Base-by-base conservation (phyloP, 495 filamentous ascomycete genomes). In the Aspergillus mulundensis region DNA sequence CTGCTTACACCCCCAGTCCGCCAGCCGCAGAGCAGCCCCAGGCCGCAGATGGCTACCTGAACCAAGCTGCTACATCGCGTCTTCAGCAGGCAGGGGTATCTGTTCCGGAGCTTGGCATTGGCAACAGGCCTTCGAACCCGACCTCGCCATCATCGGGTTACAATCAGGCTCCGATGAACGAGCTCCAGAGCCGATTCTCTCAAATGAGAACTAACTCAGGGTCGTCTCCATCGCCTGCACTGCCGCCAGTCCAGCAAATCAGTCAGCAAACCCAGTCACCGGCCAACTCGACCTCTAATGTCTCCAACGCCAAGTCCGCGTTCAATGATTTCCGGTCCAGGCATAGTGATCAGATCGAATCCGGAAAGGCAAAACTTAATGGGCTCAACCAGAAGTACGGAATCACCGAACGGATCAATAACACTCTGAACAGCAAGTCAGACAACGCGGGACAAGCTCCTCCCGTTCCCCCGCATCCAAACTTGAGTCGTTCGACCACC, bases 81-180 rank as follows among this genome's bases (percentile, higher is more conserved):
- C 77, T 97, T 7, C 81, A 86, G 16, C 80, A 83, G 51, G 86
- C 91, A 6, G 93, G 93, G 3, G 78, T 96, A 41, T 89, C 85
- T 0, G 90, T 97, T 2, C 90, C 93, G 1, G 88, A 81, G 0
- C 76, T 96, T 40, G 87, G 87, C 15, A 95, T 96, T 57, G 85
- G 84, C 7, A 20, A 6, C 18, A 32, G 24, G 38, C 28, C 57
- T n/a, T 41, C 42, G 0, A 53, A 23, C 4, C 48, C 53, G 23
- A 56, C 42, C 14, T 59, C 58, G 18, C 59, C 57, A 42, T 20
- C 60, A 8, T 47, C 60, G 20, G 50, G 57, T 18, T 50, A 65
- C 19, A 58, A 52, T 32, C 66, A 67, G 44, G 54, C 67, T 1
- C 81, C 83, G 38, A 62, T 90, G 5, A 80, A 78, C 59, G 84